Percentiles rank a stretch among this genome's conserved stretches.
These are phyloP conservation scores for Saprolegnia diclina DNA, from an alignment of 352 stramenopile species.

Conservation along the genomic window DNA sequence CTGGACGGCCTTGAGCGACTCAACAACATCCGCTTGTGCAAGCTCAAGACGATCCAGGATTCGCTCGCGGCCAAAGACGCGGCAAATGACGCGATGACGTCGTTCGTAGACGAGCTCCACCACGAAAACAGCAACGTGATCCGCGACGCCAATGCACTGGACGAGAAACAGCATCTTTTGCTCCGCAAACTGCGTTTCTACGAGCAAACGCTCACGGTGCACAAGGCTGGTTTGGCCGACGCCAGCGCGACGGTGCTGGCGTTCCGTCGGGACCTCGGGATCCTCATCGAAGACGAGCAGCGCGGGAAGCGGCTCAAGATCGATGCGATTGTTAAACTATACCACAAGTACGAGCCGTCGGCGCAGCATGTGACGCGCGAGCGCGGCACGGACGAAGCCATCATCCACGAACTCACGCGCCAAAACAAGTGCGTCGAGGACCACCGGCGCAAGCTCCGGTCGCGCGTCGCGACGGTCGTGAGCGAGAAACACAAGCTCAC, in stretches of 20 bases:
- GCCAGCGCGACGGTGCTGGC: conserved; percentile 6
- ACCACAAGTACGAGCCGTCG: conserved; percentile 23
- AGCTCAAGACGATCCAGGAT: conserved; percentile 26
- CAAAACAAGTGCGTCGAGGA: conserved; percentile 70
- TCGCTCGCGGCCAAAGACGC: conserved; percentile 7
- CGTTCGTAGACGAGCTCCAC: conserved; percentile 16
- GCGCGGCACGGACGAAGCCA: conserved; percentile 33
- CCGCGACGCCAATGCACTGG: conserved; percentile 14
- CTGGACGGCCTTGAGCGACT: conserved; percentile 12
- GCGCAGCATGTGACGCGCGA: not conserved
- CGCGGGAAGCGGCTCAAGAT: conserved; percentile 8
- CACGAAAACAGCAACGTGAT: conserved; percentile 12
- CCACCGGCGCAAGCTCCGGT: conserved; percentile 63
- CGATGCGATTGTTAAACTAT: conserved; percentile 20
- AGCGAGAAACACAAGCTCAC: conserved; percentile 70
- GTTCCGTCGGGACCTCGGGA: conserved; percentile 13
- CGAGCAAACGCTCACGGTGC: not conserved
- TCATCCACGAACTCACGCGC: conserved; percentile 61
- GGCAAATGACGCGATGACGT: not conserved
- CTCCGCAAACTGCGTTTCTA: conserved; percentile 9
- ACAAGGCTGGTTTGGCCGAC: conserved; percentile 7
- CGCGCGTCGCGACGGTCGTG: conserved; percentile 51
- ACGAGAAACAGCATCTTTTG: conserved; percentile 17
- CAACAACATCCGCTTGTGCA: conserved; percentile 23
- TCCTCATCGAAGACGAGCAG: conserved; percentile 14